Base-by-base conservation (phyloP, 208 protist species). In the Trypanosomatidae sp. region DNA sequence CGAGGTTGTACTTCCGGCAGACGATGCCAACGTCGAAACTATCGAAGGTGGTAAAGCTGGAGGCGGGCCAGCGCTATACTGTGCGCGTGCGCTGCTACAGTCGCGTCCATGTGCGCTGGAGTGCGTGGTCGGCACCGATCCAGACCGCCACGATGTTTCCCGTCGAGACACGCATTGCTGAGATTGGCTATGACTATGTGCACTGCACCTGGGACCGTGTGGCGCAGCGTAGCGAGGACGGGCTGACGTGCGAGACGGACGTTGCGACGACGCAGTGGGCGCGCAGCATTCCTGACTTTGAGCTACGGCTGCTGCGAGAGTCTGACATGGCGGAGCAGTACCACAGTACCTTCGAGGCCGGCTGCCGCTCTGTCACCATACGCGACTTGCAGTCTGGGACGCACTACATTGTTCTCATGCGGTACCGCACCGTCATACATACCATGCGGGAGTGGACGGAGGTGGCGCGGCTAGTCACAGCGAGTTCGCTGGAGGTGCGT, bases 151-250 rank as follows among this genome's bases (percentile, higher is more conserved):
- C 91, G 10, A 70, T 93, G 56, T 74, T 86, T 60, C 71, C 85
- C 25, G 92, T 97, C 13, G 69, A 71, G 13, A 83, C 74, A 9
- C 71, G 77, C 46, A 84, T 93, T 44, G 80, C 73, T 7, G 87
- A 91, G 44, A 89, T 98, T 41, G 91, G 94, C 36, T 91, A 92
- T 75, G 91, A 98, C 75, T 91, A 92, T 71, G 89, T 94, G 56
- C 85, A 86, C 43, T 73, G 96, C 30, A 82, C 66, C 22, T 98
- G 94, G 94, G 85, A 92, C 69, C 84, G 94, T 19, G 69, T 71
- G 13, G 41, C 60, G 50, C 73, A 74, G 52, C 85, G 89, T 4
- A 79, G 80, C 59, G 81, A 67, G 47, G 73, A 75, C 1, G 69
- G 79, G 8, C 73, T 86, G 17, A 74, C 85, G 17, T 46, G 59